Evolutionary conservation across 1,284 basidiomycete genomes (phyloP).

Genomic region (Peniophora sp.): DNA sequence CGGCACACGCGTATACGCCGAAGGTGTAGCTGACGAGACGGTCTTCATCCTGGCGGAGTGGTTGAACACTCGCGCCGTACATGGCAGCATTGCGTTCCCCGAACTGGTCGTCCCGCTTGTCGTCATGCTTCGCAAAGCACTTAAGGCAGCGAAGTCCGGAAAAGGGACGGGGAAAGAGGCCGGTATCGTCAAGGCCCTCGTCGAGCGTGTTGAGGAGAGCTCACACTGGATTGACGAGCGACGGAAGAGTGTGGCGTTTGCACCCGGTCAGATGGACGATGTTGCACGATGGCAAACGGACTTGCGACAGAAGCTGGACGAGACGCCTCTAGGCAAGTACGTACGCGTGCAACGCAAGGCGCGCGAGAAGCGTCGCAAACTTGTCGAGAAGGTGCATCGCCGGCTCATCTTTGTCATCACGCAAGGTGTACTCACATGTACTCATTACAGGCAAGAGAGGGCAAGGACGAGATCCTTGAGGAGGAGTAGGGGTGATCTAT

Average conservation of each 20-base stretch:
- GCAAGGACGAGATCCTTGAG: slow-evolving; percentile 61
- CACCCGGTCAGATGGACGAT: slow-evolving; percentile 60
- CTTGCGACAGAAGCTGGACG: slow-evolving; percentile 41
- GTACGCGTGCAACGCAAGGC: slow-evolving; percentile 76
- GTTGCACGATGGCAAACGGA: slow-evolving; percentile 69
- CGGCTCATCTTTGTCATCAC: slow-evolving; percentile 8
- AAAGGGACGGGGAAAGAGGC: slow-evolving; percentile 45
- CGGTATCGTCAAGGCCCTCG: slow-evolving; percentile 57
- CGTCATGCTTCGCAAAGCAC: slow-evolving; percentile 57
- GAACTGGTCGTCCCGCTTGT: slow-evolving; percentile 85
- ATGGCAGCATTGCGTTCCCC: slow-evolving; percentile 86
- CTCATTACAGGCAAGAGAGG: slow-evolving; percentile 49
- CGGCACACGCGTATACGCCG: slow-evolving; percentile 83
- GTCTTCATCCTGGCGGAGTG: slow-evolving; percentile 78
- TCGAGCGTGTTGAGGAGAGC: slow-evolving; percentile 83
- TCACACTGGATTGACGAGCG: slow-evolving; percentile 68
- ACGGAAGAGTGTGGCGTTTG: slow-evolving; percentile 64
- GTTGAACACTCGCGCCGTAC: slow-evolving; percentile 53
- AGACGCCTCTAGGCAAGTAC: slow-evolving; percentile 75
- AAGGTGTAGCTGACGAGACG: slow-evolving; percentile 80
- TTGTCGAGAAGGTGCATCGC: slow-evolving; percentile 67
- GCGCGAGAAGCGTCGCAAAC: slow-evolving; percentile 64
- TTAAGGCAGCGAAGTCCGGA: slow-evolving; percentile 50
- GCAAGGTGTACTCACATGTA: slow-evolving; percentile 1
- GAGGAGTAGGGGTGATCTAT: slow-evolving; percentile 19